Base-by-base conservation (phyloP, 768 basidiomycete genomes). In the Polyporus arcularius region DNA sequence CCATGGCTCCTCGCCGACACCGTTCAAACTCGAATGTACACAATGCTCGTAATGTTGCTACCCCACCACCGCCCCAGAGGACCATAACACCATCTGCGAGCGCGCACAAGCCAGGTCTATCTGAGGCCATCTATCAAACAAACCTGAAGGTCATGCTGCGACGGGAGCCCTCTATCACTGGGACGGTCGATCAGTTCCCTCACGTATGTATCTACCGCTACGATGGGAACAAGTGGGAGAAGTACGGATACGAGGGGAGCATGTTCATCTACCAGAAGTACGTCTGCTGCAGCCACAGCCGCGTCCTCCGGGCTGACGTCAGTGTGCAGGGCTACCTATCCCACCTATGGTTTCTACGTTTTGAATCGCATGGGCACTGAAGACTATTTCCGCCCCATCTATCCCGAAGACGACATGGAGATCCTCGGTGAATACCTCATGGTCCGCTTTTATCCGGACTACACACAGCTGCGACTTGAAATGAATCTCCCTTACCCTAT, bases 211-310 rank as follows among this genome's bases (percentile, higher is more conserved):
- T 92, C 55, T 92, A 92, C 67, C 86, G 89, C 70, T 82, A 86
- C 70, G 86, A 90, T 65, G 88, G 80, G 7, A 68, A 81, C 67
- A 87, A 85, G 69, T 94, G 92, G 92, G 85, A 86, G 73, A 92
- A 92, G 73, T 84, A 88, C 61, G 91, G 91, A 45, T 89, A 75
- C 70, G 92, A 94, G 72, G 92, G 92, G n/a, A 88, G 84, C 75
- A 91, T 94, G 86, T 94, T 94, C 75, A 78, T 94, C 65, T 92
- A 89, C 68, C 91, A 94, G 76, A 80, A 91, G 91, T 92, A 66
- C 65, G 84, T 78, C 35, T 5, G 48, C 31, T 40, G 55, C 30
- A 28, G 35, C 31, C 14, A 18, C 38, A 18, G 11, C 2, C 45
- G n/a, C 21, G 35, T 42, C 38, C 26, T 30, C 14, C 40, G 46